Conservation (phyloP, 2,329 filamentous ascomycete species). For the Aspergillus intermedius region DNA sequence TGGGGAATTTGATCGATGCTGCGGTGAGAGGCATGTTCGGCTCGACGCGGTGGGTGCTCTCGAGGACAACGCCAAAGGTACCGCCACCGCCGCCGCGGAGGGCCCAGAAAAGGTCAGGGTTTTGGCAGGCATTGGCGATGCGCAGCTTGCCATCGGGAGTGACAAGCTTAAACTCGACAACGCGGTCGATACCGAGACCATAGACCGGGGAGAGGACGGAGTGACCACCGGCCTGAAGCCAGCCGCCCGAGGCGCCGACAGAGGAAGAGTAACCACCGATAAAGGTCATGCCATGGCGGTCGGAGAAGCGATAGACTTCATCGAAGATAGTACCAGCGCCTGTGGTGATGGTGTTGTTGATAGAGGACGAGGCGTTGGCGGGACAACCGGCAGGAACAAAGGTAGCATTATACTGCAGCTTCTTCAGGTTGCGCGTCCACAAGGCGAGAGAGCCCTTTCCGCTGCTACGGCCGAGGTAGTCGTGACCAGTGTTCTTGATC, state of each 20-base stretch:
- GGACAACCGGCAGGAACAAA: slow-evolving; percentile 6
- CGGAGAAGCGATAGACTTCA: slow-evolving; percentile 20
- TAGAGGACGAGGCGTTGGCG: slow-evolving; percentile 2
- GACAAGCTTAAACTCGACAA: slow-evolving; percentile 23
- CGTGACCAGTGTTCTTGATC: slow-evolving; percentile 32
- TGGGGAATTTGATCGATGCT: slow-evolving; percentile 12
- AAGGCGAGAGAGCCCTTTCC: slow-evolving; percentile 22
- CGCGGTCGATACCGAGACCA: slow-evolving; percentile 23
- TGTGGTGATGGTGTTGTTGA: slow-evolving; percentile 18
- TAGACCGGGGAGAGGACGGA: slow-evolving; percentile 21
- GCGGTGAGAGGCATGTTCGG: slow-evolving; percentile 6
- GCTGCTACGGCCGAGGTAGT: slow-evolving; percentile 28
- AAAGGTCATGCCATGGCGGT: slow-evolving; percentile 18
- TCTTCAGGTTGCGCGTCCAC: slow-evolving; percentile 23
- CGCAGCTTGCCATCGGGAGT: slow-evolving; percentile 11
- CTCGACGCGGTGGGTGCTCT: slow-evolving; percentile 12
- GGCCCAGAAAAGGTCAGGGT: slow-evolving; percentile 17
- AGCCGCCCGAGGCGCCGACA: slow-evolving; percentile 20
- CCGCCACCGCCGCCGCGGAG: slow-evolving; percentile 14
- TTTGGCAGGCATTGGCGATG: slow-evolving; percentile 13
- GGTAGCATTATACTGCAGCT: slow-evolving; percentile 9
- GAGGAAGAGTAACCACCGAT: slow-evolving; percentile 14
- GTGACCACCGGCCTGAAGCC: slow-evolving; percentile 23
- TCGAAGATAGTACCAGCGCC: slow-evolving; percentile 25
- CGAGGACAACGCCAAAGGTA: slow-evolving; percentile 12